Evolutionary conservation across 2,329 filamentous ascomycete species (phyloP), one percentile per base, ranked within the genome.

Genomic region (Xylariaceae sp.): DNA sequence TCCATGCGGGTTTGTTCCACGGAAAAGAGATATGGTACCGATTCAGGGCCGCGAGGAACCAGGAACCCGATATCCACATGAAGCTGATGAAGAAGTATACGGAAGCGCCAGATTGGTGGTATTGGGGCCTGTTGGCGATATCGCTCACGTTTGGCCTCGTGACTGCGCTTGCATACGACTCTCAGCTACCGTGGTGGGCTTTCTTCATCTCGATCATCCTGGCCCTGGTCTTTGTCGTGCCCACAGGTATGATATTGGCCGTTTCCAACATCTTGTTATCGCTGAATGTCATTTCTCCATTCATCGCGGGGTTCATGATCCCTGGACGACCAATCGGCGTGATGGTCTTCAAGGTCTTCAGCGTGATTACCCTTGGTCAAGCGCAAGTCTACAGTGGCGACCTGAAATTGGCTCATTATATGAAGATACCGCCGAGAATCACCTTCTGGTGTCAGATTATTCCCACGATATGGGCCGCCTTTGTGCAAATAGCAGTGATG

Each of bases 291-390:
- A 72, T 83, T 37, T 77, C 79, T 0, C 78, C 80, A 52, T 81
- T 82, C 64, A 74, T 84, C 23, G 78, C 82, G 4, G 82, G 82
- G 1, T 86, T 85, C 67, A 80, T 86, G 72, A 77, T 82, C 58
- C 83, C 84, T 0, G 85, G 82, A 1, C 72, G 73, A 5, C 80
- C 81, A 0, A 77, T 83, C 57, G 80, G 76, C 2, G 78, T 82
- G 68, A 83, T 84, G 80, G 71, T 82, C 56, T 82, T 83, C 73
- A 82, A 82, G 66, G 80, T 80, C 1, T 82, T 77, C 61, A 73
- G 71, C 35, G 72, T 71, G 7, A 74, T 75, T 39, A 70, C 71
- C 1, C 67, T 75, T n/a, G 70, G 70, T 5, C 73, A 75, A 55
- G 73, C 72, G 11, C 72, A 73, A 58, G 65, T 65, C 10, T 75